Evolutionary conservation across 2,329 filamentous ascomycete species (phyloP).

Genomic region (Sclerotinia sclerotiorum): DNA sequence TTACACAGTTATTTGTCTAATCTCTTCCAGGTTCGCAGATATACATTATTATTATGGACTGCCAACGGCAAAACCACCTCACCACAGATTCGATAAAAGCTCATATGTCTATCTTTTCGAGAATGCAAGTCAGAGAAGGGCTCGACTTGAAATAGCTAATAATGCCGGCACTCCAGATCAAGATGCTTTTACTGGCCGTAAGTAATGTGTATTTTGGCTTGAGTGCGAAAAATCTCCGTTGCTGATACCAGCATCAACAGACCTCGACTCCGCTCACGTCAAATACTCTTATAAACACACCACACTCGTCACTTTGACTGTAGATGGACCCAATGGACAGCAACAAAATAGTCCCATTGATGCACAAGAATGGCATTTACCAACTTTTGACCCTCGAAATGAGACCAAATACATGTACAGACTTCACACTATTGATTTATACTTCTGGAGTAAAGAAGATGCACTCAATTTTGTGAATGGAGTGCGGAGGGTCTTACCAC

Average conservation of each 20-base stretch:
- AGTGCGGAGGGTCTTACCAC: conserved; percentile 62
- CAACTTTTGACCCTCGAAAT: conserved; percentile 68
- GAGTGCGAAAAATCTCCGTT: conserved; percentile 23
- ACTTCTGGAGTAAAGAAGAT: conserved; percentile 76
- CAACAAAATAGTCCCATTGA: conserved; percentile 37
- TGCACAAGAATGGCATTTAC: conserved; percentile 70
- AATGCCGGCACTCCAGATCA: conserved; percentile 72
- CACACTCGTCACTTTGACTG: conserved; percentile 65
- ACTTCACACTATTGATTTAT: conserved; percentile 72
- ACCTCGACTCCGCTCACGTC: conserved; percentile 63
- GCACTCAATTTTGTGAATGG: conserved; percentile 69
- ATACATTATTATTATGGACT: conserved; percentile 76
- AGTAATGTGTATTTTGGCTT: conserved; percentile 41
- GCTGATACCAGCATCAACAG: conserved; percentile 44
- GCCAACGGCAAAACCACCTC: conserved; percentile 65
- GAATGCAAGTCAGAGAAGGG: conserved; percentile 64
- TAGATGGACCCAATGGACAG: conserved; percentile 48
- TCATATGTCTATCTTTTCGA: conserved; percentile 82
- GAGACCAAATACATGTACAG: conserved; percentile 78
- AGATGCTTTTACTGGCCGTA: conserved; percentile 76
- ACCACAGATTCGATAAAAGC: conserved; percentile 77
- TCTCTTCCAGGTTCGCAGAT: conserved; percentile 64
- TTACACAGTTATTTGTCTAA: conserved; percentile 25
- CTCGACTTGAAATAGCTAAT: conserved; percentile 75
- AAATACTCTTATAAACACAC: conserved; percentile 74